phyloP scores from a whole-genome alignment of 2,329 filamentous ascomycete species.

The Ophiocordyceps camponoti-rufipedis region DNA sequence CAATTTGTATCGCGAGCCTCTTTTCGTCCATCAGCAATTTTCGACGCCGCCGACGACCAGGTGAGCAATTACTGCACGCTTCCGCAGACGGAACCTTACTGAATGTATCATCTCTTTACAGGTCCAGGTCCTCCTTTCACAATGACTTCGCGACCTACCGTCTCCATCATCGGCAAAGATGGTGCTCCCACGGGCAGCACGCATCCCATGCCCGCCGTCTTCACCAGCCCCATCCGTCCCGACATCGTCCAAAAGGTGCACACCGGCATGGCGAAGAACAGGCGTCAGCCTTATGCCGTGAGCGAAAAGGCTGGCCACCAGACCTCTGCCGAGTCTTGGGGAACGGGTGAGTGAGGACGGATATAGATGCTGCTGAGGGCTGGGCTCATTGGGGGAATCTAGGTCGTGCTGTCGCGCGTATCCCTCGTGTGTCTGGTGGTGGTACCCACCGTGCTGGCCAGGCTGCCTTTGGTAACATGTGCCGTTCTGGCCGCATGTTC shows the following conservation, averaged over 20 bases:
- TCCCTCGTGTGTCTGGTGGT: conserved; percentile 99
- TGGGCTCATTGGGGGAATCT: conserved; percentile 1
- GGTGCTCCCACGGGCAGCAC: conserved; percentile 80
- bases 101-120: conserved; percentile 4
- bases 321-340: conserved; percentile 99
- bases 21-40: conserved; percentile 17
- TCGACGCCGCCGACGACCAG: conserved; percentile 23
- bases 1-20: conserved; percentile 18
- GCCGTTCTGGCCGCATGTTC: conserved; percentile 99
- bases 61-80: conserved; percentile 8
- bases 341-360: conserved; percentile 60
- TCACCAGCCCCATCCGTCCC: conserved; percentile 90
- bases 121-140: conserved; percentile 25
- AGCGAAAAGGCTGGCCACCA: conserved; percentile 99
- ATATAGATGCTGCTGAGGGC: background rate
- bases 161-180: conserved; percentile 93
- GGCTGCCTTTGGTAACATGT: conserved; percentile 99
- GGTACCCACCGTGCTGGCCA: conserved; percentile 99
- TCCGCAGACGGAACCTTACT: background rate
- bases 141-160: conserved; percentile 95
- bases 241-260: conserved; percentile 99
- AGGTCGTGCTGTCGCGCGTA: conserved; percentile 99
- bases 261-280: conserved; percentile 99
- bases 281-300: conserved; percentile 97
- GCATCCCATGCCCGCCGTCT: conserved; percentile 88